Base-by-base conservation (phyloP, 2,329 filamentous ascomycete species). In the Triangularia verruculosa region DNA sequence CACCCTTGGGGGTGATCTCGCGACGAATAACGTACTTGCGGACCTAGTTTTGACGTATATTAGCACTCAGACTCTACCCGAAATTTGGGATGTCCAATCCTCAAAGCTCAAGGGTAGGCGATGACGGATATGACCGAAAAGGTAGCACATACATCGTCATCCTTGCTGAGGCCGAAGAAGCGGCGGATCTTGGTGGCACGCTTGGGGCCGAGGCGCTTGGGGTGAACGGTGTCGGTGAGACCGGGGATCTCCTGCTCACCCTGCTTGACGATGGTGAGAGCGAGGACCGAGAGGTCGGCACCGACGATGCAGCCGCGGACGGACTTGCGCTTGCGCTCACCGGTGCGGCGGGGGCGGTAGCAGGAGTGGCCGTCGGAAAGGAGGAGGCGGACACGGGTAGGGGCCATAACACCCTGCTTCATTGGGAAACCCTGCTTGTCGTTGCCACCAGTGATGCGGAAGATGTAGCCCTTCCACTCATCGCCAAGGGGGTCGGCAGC, bases 371-470 rank as follows among this genome's bases (percentile, higher is more conserved):
- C 95, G 63, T 96, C 93, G 79, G 90, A 79, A 78, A 99, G 92
- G 77, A 99, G 91, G 74, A 99, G 93, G 74, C 92, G 90, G 84
- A 97, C 95, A 95, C 95, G 95, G 81, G 92, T 95, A 76, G 95
- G 93, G 82, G 96, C 91, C 88, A 99, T 94, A 81, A 96, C 91
- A 87, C 95, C 95, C 90, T 99, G 96, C 93, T 99, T 99, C 95
- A 99, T 99, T 75, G 95, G 95, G 89, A 99, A 99, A 86, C 95
- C 95, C 88, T 99, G 96, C 92, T 99, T 99, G 91, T 99, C 95
- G 91, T 99, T 99, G 80, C 96, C 95, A 78, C 95, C 96, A 77
- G 95, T 99, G 86, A 99, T 98, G 80, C 89, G 90, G 90, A 99
- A 93, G 86, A 99, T 89, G 87, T 99, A 99, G 82, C 95, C 95